Base-by-base conservation (phyloP, 345 rosid genomes). In the Eucalyptus decipiens region DNA sequence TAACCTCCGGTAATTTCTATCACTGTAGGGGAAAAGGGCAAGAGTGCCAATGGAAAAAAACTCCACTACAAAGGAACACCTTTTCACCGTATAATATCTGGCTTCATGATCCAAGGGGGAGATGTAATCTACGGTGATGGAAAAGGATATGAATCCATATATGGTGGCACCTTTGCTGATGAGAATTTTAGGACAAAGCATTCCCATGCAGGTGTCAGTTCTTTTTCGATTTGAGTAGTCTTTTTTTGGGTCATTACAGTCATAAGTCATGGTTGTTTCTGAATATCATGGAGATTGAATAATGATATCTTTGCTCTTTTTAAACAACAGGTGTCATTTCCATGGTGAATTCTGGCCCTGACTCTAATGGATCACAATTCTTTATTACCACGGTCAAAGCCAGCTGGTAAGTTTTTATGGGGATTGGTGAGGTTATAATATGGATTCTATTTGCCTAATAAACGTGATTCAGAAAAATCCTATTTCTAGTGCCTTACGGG, bases 361-460 rank as follows among this genome's bases (percentile, higher is more conserved):
- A 98, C 93, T 95, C 99, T 52, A 98, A 97, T 90, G 99, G 99
- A 89, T 98, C 97, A 0, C 99, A 98, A 94, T 98, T 98, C 92
- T 98, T 95, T 89, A 97, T 98, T 90, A 95, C 99, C 87, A 95
- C 99, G 5, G 91, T 97, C 87, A 98, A 98, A 93, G 95, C 99
- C 92, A 93, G 95, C 94, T 98, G 99, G 99, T 97, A 97, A 89
- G 94, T 60, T 90, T 62, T 85, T 87, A 87, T 89, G 54, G 45
- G 26, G 28, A 42, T 42, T 47, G 7, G 8, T 5, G 54, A 15
- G 43, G 4, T n/a, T 23, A 86, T 48, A 86, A 52, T 32, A 86
- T 86, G 26, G 28, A 47, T 48, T 48, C 26, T 34, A 48, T 76
- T 26, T 17, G 17, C 88, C 87, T 50, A 30, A 86, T 49, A 3